These are phyloP conservation scores for Streptanthus diversifolius DNA, from an alignment of 345 rosid genomes.

Conservation along the genomic window DNA sequence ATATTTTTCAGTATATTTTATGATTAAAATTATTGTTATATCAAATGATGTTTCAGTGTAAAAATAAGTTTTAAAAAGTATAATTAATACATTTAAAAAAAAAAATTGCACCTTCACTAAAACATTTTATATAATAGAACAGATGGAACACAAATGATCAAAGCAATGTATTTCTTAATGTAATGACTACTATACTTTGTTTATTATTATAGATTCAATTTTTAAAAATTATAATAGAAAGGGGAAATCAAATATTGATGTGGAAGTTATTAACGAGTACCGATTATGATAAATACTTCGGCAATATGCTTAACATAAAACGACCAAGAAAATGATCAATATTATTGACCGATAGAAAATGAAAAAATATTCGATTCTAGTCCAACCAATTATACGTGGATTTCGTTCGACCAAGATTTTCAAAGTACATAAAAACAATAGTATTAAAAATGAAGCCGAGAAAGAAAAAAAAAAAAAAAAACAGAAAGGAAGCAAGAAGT, in stretches of 20 bases:
- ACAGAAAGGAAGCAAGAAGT: constrained; percentile 29
- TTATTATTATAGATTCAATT: neutral
- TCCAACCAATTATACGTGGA: constrained; percentile 3
- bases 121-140: neutral
- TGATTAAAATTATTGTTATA: too few relatives aligned
- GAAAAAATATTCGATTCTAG: neutral
- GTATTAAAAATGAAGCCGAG: neutral
- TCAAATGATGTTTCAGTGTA: too few relatives aligned
- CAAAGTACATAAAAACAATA: constrained; percentile 25
- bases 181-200: neutral
- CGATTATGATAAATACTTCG: neutral
- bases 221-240: neutral
- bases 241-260: neutral
- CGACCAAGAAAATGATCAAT: neutral
- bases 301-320: neutral
- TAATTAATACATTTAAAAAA: too few relatives aligned
- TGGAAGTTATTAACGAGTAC: neutral
- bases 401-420: constrained; percentile 34
- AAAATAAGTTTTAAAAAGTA: too few relatives aligned
- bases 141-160: neutral
- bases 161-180: neutral
- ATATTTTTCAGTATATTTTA: too few relatives aligned
- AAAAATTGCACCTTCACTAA: too few relatives aligned
- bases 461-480: neutral
- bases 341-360: neutral